Conservation (phyloP, 108 stramenopile genomes). For the Skeletonema tropicum region DNA sequence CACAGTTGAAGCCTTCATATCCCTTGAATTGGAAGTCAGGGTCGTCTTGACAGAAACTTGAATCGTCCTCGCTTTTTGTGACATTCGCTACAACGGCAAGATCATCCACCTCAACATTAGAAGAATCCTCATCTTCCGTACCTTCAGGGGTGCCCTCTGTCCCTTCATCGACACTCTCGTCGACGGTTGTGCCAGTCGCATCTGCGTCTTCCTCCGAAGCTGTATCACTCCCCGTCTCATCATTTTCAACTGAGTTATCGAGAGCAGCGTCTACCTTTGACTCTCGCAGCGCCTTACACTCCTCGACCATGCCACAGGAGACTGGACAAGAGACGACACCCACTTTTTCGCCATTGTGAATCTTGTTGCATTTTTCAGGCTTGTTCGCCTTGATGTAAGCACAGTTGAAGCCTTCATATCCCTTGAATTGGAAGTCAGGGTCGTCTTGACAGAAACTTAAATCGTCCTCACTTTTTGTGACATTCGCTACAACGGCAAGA, state of each 20-base stretch:
- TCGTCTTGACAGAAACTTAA: conserved; percentile 7
- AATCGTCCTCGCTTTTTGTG: no score
- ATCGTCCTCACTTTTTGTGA: background rate
- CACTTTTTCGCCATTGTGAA: conserved; percentile 23
- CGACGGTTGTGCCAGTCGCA: background rate
- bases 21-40: conserved; percentile 32
- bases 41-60: conserved; percentile 6
- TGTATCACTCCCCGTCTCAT: background rate
- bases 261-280: background rate
- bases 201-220: background rate
- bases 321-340: conserved; percentile 30
- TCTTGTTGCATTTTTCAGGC: conserved; percentile 31
- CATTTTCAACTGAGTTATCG: background rate
- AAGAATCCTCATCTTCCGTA: background rate
- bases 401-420: conserved; percentile 25
- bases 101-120: no score
- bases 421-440: conserved; percentile 31
- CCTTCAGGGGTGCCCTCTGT: conserved; percentile 3
- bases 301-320: conserved; percentile 23
- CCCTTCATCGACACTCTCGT: background rate
- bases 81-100: no score
- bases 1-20: conserved; percentile 26
- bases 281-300: conserved; percentile 10
- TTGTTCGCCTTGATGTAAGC: conserved; percentile 29
- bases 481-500: background rate